phyloP scores from a whole-genome alignment of 495 filamentous ascomycete species.

The Lepidopterella palustris region DNA sequence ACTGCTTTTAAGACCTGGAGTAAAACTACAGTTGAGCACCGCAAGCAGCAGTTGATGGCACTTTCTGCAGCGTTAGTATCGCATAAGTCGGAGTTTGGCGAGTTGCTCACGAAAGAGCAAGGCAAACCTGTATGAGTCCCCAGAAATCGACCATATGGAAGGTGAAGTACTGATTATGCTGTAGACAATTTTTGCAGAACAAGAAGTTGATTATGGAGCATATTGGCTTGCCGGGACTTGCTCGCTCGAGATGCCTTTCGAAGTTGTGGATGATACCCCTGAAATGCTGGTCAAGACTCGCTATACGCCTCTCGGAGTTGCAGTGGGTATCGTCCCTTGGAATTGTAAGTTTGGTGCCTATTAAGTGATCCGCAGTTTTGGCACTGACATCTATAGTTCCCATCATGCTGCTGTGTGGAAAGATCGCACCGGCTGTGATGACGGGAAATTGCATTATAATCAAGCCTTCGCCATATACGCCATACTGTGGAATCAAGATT shows the following conservation, averaged over 20 bases:
- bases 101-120: conserved; percentile 1
- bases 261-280: neutral
- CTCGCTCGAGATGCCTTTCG: neutral
- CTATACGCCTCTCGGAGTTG: conserved; percentile 47
- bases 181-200: neutral
- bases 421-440: conserved; percentile 46
- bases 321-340: conserved; percentile 48
- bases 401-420: conserved; percentile 45
- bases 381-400: conserved; percentile 29
- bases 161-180: neutral
- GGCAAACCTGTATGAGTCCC: conserved; percentile 2
- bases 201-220: neutral
- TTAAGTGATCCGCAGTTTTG: neutral
- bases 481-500: conserved; percentile 54
- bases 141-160: neutral
- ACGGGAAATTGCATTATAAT: conserved; percentile 53
- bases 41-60: neutral
- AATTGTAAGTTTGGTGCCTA: conserved; percentile 40
- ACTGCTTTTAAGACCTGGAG: neutral
- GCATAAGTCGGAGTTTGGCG: neutral
- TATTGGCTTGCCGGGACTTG: neutral
- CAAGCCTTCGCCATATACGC: conserved; percentile 55
- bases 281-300: neutral
- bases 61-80: neutral
- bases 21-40: neutral